Percentiles rank a stretch among this genome's conserved stretches.
These are phyloP conservation scores for Cystoisospora suis DNA, from an alignment of 169 alveolate species.

Conservation along the genomic window DNA sequence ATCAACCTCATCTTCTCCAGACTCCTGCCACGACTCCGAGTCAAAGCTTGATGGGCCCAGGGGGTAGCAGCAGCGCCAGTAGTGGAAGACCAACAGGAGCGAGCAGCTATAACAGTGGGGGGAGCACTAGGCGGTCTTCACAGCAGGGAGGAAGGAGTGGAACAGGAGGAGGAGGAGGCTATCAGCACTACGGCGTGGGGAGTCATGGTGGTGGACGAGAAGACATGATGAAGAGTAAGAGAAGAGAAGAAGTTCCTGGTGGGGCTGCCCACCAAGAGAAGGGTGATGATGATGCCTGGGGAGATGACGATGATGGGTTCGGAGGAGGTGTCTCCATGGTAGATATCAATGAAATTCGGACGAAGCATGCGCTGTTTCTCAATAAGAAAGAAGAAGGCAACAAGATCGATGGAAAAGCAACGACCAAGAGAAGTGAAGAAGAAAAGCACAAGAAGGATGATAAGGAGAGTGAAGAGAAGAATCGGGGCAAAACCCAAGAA, in stretches of 20 bases:
- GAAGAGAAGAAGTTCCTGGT: too few species aligned
- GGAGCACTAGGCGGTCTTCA: too few species aligned
- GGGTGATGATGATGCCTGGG: constrained; percentile 18
- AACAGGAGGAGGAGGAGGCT: not conserved
- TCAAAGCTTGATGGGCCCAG: not conserved
- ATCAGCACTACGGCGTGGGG: too few species aligned
- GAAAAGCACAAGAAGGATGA: not conserved
- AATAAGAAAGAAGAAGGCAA: not conserved
- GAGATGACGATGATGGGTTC: constrained; percentile 15
- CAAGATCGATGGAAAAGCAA: not conserved
- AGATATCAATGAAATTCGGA: constrained; percentile 5
- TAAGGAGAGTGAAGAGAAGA: not conserved
- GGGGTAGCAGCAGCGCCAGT: not conserved
- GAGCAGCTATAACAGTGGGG: not conserved
- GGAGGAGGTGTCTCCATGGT: constrained; percentile 36
- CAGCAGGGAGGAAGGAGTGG: not conserved
- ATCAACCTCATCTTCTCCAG: too few species aligned
- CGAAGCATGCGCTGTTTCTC: not conserved
- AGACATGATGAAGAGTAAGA: too few species aligned
- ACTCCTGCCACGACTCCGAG: too few species aligned
- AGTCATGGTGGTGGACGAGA: too few species aligned
- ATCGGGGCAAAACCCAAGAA: not conserved
- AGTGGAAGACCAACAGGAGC: not conserved
- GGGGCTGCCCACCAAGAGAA: too few species aligned
- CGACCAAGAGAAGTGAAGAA: too few species aligned